Evolutionary conservation across 345 rosid genomes (phyloP), one percentile per base, ranked within the genome.

Genomic region (Toxicodendron radicans): DNA sequence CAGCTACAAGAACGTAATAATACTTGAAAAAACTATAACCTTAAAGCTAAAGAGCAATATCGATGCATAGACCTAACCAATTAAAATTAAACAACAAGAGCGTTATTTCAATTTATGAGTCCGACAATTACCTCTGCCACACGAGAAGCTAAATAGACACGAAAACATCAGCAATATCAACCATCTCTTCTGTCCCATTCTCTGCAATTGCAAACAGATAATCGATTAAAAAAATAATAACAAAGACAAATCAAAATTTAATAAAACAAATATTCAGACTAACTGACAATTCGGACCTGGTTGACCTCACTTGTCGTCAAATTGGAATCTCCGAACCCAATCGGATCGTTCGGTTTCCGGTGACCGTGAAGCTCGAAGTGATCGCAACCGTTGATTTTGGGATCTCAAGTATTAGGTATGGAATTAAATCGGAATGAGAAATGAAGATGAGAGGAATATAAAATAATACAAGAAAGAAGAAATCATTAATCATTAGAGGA

Each of bases 41-140:
- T 30, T 41, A 27, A 41, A 64, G 9, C 5, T 4, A 64, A 27
- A 27, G 2, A 27, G 30, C 30, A 1, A 27, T 27, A 27, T 27
- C 30, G 30, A 27, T 27, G 30, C 30, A 27, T 27, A 27, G 30
- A 27, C 1, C 30, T 27, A 27, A 27, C 30, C 30, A 27, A 27
- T 27, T 27, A 27, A 27, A 27, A 27, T 27, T 27, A 27, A 27
- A 27, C 30, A 27, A 27, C 30, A 27, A 27, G 30, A 27, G 30
- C 30, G 30, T 41, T 16, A 10, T 1, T 20, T 24, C 10, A 51
- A 16, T n/a, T 35, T 6, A 60, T 38, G 13, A 73, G 60, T 65
- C 52, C 14, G 24, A 57, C 17, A 56, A 79, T 54, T 33, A 90
- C 91, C 91, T 88, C 90, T 84, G 8, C 79, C 85, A 68, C 60